Evolutionary conservation across 1,284 basidiomycete genomes (phyloP).

Genomic region (Lignosus rhinocerotis): DNA sequence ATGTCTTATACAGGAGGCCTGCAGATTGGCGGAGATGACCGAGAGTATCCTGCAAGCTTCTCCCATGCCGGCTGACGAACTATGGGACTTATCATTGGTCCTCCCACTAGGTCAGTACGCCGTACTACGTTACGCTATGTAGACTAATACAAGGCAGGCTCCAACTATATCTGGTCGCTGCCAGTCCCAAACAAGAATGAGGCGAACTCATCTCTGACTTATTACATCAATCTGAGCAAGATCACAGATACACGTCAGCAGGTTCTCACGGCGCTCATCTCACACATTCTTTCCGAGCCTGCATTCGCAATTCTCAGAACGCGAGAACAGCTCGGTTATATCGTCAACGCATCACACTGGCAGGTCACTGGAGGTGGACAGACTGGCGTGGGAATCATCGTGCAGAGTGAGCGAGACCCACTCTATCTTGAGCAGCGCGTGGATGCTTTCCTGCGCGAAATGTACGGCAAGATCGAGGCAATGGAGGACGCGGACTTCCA

Average conservation of each 20-base stretch:
- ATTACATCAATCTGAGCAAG: constrained; percentile 77
- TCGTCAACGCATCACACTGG: constrained; percentile 68
- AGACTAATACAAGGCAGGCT: constrained; percentile 43
- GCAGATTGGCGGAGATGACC: constrained; percentile 69
- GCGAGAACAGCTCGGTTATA: constrained; percentile 95
- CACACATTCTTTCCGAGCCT: constrained; percentile 85
- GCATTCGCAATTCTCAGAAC: constrained; percentile 95
- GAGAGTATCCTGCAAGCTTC: constrained; percentile 69
- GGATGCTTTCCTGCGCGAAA: constrained; percentile 80
- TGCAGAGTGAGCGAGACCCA: constrained; percentile 89
- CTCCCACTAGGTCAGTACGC: constrained; percentile 58
- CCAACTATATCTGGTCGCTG: constrained; percentile 71
- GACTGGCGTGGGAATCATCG: constrained; percentile 82
- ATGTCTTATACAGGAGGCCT: constrained; percentile 62
- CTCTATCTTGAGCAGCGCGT: constrained; percentile 88
- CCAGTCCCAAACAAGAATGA: constrained; percentile 86
- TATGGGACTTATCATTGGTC: constrained; percentile 65
- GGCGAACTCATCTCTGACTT: constrained; percentile 82
- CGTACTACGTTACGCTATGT: constrained; percentile 1
- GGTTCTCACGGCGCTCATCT: constrained; percentile 61
- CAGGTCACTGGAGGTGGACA: constrained; percentile 61
- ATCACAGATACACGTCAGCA: constrained; percentile 56
- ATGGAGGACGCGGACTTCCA: constrained; percentile 59
- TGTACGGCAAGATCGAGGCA: constrained; percentile 47
- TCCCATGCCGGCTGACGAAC: constrained; percentile 55